Evolutionary conservation across 345 rosid genomes (phyloP).

Genomic region (Eucalyptus pauciflora): DNA sequence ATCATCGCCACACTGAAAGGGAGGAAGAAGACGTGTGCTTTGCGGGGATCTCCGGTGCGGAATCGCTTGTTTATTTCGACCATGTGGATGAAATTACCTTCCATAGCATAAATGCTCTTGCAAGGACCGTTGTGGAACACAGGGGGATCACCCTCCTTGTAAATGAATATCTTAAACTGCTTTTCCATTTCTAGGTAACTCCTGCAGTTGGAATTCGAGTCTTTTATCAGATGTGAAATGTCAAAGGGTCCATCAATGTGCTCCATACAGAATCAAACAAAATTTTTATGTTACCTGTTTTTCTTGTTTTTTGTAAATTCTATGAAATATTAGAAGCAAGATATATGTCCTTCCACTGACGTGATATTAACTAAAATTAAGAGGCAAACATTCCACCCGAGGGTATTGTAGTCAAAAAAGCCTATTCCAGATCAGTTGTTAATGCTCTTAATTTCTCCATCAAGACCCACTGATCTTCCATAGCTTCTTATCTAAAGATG

Average conservation of each 20-base stretch:
- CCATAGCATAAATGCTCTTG: constrained; percentile 86
- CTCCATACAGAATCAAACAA: background rate
- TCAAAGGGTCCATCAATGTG: too few relatives aligned
- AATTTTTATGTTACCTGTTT: background rate
- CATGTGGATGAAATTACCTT: constrained; percentile 64
- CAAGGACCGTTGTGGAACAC: constrained; percentile 91
- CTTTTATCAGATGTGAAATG: background rate
- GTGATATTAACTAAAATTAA: background rate
- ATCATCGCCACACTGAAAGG: constrained; percentile 77
- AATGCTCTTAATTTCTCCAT: background rate
- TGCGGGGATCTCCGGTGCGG: constrained; percentile 48
- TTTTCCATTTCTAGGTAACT: constrained; percentile 92
- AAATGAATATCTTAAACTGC: constrained; percentile 59
- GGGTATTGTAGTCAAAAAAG: background rate
- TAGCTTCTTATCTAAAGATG: background rate
- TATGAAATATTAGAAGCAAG: background rate
- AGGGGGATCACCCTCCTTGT: constrained; percentile 82
- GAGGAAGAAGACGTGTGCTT: constrained; percentile 63
- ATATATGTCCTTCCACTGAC: background rate
- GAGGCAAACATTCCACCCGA: background rate
- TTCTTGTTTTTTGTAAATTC: background rate
- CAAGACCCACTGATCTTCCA: background rate
- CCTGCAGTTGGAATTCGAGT: constrained; percentile 13
- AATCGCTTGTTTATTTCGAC: constrained; percentile 29
- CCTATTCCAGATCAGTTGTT: background rate